Evolutionary conservation across 106 monocot species (phyloP), one percentile per base, ranked within the genome.

Genomic region (Gastrodia elata): DNA sequence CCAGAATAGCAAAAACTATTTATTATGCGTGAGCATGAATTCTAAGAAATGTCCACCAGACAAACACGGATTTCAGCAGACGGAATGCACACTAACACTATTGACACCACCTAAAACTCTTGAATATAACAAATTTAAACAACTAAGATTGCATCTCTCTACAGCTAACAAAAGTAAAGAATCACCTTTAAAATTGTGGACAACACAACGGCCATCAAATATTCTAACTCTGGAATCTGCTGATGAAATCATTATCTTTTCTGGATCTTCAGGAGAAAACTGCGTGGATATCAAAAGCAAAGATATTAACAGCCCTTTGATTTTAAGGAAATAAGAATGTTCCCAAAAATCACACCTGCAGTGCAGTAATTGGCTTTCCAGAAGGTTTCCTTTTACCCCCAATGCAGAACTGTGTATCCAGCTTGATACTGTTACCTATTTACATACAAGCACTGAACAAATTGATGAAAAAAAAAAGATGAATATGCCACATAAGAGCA

Each of bases 151-250:
- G n/a, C 18, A 49, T 49, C 2, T 49, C 0, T 49, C n/a, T 43
- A 8, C 56, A 24, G 25, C 24, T 24, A 56, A 25, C 24, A 4
- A 2, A 56, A 56, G 25, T 58, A 26, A 58, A 6, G 24, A 18
- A 58, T 32, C 73, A 96, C 95, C 95, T 90, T 75, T 80, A 41
- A 80, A 92, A 76, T 86, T 92, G 58, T 85, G 80, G 39, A 89
- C 74, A 64, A 77, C 77, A 75, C 84, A 79, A 68, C 38, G 58
- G 24, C 82, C 89, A 79, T 92, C 69, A 68, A 65, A 80, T 9
- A 96, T 84, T 20, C 84, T 83, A 76, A 96, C 78, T 74, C 74
- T 89, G 35, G 92, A 84, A 71, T 87, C 89, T 20, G 80, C 74
- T 42, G 92, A 83, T 15, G 85, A 85, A 44, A 96, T 79, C 86